Conservation (phyloP, 2,329 filamentous ascomycete genomes). For the Talaromyces sp. region DNA sequence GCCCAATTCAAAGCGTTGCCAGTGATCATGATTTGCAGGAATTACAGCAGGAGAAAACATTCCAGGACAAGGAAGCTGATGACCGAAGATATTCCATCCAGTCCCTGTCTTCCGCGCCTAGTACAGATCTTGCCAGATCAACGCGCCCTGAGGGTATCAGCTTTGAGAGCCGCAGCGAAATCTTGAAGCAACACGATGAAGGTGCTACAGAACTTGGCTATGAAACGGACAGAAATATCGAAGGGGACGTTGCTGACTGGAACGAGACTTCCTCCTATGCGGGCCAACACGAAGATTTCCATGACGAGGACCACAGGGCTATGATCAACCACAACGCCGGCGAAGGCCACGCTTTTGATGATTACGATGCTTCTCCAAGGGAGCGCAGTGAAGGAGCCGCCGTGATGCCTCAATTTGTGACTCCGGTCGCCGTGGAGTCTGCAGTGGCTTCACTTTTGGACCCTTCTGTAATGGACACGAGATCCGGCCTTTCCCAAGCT, state of each 20-base stretch:
- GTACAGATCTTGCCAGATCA: slow-evolving; percentile 54
- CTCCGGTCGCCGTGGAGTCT: slow-evolving; percentile 72
- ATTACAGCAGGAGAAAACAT: slow-evolving; percentile 56
- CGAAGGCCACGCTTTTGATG: slow-evolving; percentile 38
- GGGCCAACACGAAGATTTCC: slow-evolving; percentile 38
- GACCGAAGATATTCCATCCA: slow-evolving; percentile 52
- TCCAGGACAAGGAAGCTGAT: slow-evolving; percentile 57
- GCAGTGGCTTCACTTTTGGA: slow-evolving; percentile 86
- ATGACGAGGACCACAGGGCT: neutral
- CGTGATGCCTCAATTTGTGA: slow-evolving; percentile 72
- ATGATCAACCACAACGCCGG: slow-evolving; percentile 54
- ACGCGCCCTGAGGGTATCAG: slow-evolving; percentile 51
- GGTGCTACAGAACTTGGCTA: slow-evolving; percentile 37
- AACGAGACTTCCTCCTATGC: slow-evolving; percentile 29
- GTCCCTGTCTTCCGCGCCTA: slow-evolving; percentile 56
- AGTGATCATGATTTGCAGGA: slow-evolving; percentile 73
- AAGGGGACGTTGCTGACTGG: slow-evolving; percentile 24
- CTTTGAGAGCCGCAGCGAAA: slow-evolving; percentile 48
- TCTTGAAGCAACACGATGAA: slow-evolving; percentile 44
- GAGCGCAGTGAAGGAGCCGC: slow-evolving; percentile 67
- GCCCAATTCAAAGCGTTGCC: slow-evolving; percentile 88
- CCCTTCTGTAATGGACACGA: slow-evolving; percentile 68
- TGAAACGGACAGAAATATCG: slow-evolving; percentile 30
- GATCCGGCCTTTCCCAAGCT: slow-evolving; percentile 50
- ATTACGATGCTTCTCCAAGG: slow-evolving; percentile 48